A percentile compares a stretch with the other conserved stretches of the same genome.
These are phyloP conservation scores for Globisporangium irregulare DNA, from an alignment of 352 stramenopile species.

Conservation along the genomic window DNA sequence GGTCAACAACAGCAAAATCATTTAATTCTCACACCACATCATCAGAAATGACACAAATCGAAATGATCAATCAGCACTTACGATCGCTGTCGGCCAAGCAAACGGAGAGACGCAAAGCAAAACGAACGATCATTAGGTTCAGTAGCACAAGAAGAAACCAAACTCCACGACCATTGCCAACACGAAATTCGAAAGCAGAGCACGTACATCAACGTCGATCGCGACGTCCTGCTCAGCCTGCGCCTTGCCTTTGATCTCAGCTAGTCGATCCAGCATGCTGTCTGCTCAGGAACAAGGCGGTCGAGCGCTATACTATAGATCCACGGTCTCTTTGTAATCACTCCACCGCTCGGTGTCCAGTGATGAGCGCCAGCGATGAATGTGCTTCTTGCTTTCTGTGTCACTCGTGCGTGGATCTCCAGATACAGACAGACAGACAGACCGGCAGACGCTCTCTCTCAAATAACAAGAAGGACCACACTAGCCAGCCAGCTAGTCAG, in stretches of 20 bases:
- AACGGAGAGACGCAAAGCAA: background rate
- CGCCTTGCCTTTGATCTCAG: slow-evolving; percentile 65
- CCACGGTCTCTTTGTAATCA: background rate
- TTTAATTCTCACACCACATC: background rate
- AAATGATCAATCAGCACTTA: background rate
- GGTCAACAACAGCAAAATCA: background rate
- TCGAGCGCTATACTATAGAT: background rate
- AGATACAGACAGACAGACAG: background rate
- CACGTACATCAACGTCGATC: slow-evolving; percentile 63
- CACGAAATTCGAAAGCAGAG: background rate
- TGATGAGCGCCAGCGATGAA: background rate
- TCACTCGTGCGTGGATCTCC: background rate
- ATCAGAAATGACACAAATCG: too few species aligned
- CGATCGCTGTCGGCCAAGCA: slow-evolving; percentile 1
- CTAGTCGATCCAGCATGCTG: slow-evolving; percentile 65
- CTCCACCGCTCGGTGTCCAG: background rate
- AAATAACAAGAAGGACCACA: background rate
- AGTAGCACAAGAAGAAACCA: background rate
- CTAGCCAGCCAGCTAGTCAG: background rate
- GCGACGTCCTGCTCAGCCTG: slow-evolving; percentile 34
- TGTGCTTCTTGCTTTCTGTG: background rate
- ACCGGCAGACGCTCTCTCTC: too few species aligned
- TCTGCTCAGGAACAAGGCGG: background rate
- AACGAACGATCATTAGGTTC: background rate
- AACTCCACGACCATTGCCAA: background rate